Evolutionary conservation across 768 basidiomycete species (phyloP).

Genomic region (Amanita brunnescens): DNA sequence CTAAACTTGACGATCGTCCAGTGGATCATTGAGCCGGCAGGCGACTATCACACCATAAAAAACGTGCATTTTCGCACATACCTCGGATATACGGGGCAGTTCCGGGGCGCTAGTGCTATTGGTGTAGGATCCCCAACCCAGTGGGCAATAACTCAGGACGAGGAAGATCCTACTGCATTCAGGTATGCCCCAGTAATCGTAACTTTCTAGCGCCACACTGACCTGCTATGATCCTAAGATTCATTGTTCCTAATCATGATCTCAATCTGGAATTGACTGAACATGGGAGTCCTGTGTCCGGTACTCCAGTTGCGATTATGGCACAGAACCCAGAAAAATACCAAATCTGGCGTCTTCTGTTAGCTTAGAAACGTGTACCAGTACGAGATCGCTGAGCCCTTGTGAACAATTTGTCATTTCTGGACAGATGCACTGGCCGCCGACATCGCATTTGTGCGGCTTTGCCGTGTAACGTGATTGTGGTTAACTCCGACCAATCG

Average conservation of each 20-base stretch:
- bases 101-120: slow-evolving; percentile 5
- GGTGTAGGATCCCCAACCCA: slow-evolving; percentile 1
- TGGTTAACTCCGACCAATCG: no score
- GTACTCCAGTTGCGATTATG: slow-evolving; percentile 1
- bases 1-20: no score
- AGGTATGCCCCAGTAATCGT: slow-evolving; percentile 10
- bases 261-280: slow-evolving; percentile 5
- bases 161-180: slow-evolving; percentile 7
- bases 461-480: no score
- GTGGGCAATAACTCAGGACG: slow-evolving; percentile 16
- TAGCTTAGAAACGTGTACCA: no score
- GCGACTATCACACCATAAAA: slow-evolving; percentile 14
- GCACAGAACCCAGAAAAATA: not conserved
- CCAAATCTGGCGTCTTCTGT: slow-evolving; percentile 1
- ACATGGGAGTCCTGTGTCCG: not conserved
- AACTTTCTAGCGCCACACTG: not conserved
- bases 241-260: not conserved
- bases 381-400: no score
- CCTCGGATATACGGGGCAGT: slow-evolving; percentile 8
- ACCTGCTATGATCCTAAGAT: not conserved
- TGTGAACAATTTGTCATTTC: no score
- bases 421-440: no score
- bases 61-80: slow-evolving; percentile 12
- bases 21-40: slow-evolving; percentile 13
- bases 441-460: no score